These are phyloP conservation scores for Amphibolis antarctica DNA, from an alignment of 106 monocot species.

Conservation along the genomic window DNA sequence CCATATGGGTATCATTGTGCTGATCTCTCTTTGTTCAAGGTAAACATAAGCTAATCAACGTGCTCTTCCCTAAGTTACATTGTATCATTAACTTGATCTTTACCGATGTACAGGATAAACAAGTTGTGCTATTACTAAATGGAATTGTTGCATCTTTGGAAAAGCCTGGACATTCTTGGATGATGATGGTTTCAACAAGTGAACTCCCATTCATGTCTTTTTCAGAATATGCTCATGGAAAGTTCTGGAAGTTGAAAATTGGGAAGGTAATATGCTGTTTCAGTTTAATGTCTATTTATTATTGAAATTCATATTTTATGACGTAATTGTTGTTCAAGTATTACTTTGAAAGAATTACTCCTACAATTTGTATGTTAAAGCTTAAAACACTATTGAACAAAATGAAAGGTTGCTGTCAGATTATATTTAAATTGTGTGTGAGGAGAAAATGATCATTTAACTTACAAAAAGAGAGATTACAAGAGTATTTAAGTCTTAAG, in stretches of 20 bases:
- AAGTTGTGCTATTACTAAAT: constrained; percentile 66
- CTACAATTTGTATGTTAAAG: no score
- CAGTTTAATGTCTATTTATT: no score
- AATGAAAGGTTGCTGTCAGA: no score
- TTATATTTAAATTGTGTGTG: no score
- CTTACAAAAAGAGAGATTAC: no score
- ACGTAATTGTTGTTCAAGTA: no score
- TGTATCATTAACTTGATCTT: constrained; percentile 2
- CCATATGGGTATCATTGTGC: constrained; percentile 65
- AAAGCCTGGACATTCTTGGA: constrained; percentile 43
- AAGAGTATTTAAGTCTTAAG: no score
- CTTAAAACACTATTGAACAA: no score
- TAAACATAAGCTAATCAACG: constrained; percentile 7
- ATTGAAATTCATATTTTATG: no score
- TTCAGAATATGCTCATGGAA: constrained; percentile 17
- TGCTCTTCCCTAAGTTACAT: background rate
- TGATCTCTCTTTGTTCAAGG: constrained; percentile 87
- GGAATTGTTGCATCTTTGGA: constrained; percentile 39
- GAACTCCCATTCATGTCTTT: constrained; percentile 48
- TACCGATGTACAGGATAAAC: constrained; percentile 50
- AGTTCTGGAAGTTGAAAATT: constrained; percentile 41
- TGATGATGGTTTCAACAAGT: constrained; percentile 62
- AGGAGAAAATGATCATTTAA: no score
- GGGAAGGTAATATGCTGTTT: constrained; percentile 35
- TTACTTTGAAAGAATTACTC: no score